Evolutionary conservation across 2,329 filamentous ascomycete species (phyloP).

Genomic region (Exophiala xenobiotica): DNA sequence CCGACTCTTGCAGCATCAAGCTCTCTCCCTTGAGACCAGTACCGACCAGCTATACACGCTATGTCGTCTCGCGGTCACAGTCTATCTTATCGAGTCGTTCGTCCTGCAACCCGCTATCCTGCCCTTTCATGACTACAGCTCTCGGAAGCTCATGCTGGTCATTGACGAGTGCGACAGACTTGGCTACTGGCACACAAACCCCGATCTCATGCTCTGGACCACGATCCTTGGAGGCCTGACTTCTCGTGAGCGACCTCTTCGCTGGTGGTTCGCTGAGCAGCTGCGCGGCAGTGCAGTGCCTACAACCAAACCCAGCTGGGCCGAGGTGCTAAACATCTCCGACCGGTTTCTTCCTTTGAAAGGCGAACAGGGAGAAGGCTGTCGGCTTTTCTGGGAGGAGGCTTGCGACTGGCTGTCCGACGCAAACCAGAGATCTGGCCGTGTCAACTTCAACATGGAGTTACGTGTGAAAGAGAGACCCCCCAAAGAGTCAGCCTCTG

Average conservation of each 20-base stretch:
- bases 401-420: conserved; percentile 4
- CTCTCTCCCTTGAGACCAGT: not conserved
- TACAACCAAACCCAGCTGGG: not conserved
- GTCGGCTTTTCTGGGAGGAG: conserved; percentile 1
- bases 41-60: conserved; percentile 1
- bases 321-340: not conserved
- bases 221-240: conserved; percentile 3
- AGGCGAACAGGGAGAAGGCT: not conserved
- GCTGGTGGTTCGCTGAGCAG: conserved; percentile 6
- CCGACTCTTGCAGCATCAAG: not conserved
- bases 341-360: not conserved
- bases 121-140: not conserved
- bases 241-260: not conserved
- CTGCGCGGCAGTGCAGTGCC: conserved; percentile 1
- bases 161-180: conserved; percentile 6
- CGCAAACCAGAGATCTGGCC: not conserved
- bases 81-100: conserved; percentile 3
- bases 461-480: not conserved
- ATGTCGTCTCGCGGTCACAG: not conserved
- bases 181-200: not conserved
- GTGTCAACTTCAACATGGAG: not conserved
- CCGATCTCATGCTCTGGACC: conserved; percentile 3
- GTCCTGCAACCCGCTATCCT: not conserved
- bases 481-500: not conserved
- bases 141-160: conserved; percentile 1